phyloP scores from a whole-genome alignment of 805 yeast genomes.

The Saccharomycopsis sp. region DNA sequence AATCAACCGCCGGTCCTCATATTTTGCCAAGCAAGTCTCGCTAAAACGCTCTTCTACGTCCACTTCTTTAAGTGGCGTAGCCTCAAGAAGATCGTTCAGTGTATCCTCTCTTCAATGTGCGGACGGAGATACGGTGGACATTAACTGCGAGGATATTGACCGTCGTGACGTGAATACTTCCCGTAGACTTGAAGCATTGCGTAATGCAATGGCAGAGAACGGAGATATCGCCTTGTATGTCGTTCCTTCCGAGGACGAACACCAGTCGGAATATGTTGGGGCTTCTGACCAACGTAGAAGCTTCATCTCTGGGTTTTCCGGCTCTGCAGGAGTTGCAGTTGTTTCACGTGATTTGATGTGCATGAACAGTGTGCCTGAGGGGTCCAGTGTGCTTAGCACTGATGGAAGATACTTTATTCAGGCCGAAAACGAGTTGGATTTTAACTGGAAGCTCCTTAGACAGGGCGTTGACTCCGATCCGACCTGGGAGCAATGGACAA shows the following conservation, averaged over 20 bases:
- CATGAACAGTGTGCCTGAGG: conserved; percentile 39
- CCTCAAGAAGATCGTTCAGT: conserved; percentile 22
- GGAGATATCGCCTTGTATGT: conserved; percentile 62
- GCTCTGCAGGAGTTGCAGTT: conserved; percentile 91
- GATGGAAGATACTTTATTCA: conserved; percentile 95
- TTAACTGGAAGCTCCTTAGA: conserved; percentile 72
- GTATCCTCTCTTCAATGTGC: conserved; percentile 20
- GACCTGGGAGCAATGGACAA: conserved; percentile 77
- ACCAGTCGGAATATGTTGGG: conserved; percentile 85
- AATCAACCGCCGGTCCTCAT: conserved; percentile 52
- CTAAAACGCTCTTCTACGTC: conserved; percentile 28
- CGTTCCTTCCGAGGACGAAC: conserved; percentile 88
- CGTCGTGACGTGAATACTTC: conserved; percentile 48
- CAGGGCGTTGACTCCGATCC: conserved; percentile 69
- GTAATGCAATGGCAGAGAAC: conserved; percentile 56
- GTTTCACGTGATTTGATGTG: conserved; percentile 46
- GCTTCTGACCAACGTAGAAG: conserved; percentile 75
- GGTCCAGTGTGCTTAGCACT: conserved; percentile 77
- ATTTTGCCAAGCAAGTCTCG: conserved; percentile 36
- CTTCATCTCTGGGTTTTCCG: conserved; percentile 83
- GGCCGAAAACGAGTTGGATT: conserved; percentile 76
- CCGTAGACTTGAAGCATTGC: conserved; percentile 50
- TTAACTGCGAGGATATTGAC: not conserved
- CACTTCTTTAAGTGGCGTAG: conserved; percentile 10
- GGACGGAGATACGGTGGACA: conserved; percentile 26